These are phyloP conservation scores for Glebionis coronaria DNA, from an alignment of 129 eudicot genomes.

Conservation along the genomic window DNA sequence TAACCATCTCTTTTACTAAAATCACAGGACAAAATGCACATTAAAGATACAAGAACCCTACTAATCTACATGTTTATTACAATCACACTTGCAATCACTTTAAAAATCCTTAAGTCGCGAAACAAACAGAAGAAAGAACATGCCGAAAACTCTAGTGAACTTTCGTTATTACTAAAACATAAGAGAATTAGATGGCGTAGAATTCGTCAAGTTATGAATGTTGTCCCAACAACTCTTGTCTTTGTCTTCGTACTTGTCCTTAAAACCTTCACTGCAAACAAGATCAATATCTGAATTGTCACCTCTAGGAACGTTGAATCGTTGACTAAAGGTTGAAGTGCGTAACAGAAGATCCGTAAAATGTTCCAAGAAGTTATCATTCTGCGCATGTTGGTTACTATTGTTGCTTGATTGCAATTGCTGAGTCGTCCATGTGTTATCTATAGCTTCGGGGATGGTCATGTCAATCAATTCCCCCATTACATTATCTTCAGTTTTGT, in stretches of 20 bases:
- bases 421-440: constrained; percentile 28
- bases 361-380: constrained; percentile 54
- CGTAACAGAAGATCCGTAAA: constrained; percentile 69
- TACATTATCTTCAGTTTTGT: constrained; percentile 25
- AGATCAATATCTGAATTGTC: constrained; percentile 33
- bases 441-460: constrained; percentile 29
- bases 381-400: constrained; percentile 25
- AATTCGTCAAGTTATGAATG: constrained; percentile 51
- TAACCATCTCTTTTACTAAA: not conserved
- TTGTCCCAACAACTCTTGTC: constrained; percentile 74
- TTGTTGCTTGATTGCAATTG: constrained; percentile 22
- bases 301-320: constrained; percentile 21
- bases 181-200: constrained; percentile 53
- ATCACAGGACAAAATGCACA: not conserved
- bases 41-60: not conserved
- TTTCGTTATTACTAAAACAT: constrained; percentile 33
- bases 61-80: constrained; percentile 15
- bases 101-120: not conserved
- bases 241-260: constrained; percentile 33
- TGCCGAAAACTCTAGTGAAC: not conserved
- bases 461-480: constrained; percentile 31
- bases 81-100: constrained; percentile 11
- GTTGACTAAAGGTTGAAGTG: constrained; percentile 19
- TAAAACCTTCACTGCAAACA: constrained; percentile 17
- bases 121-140: not conserved